These are phyloP conservation scores for Cercophora sp. DNA, from an alignment of 495 filamentous ascomycete genomes.

Conservation along the genomic window DNA sequence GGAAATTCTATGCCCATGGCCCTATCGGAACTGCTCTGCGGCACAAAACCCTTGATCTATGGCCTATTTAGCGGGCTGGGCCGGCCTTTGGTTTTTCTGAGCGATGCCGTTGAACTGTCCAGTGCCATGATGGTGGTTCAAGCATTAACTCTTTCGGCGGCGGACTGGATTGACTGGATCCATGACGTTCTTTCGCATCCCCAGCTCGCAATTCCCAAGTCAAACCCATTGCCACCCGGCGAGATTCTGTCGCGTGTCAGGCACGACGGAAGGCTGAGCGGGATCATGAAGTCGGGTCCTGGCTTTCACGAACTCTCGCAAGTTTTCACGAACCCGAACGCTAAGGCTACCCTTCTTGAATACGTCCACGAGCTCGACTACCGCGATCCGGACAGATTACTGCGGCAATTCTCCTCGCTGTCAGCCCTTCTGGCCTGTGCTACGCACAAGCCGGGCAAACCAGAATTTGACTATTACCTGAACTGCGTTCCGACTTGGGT, in stretches of 20 bases:
- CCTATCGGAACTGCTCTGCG: slow-evolving; percentile 20
- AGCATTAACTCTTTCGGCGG: slow-evolving; percentile 22
- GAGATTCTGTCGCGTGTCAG: slow-evolving; percentile 20
- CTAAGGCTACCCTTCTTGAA: slow-evolving; percentile 20
- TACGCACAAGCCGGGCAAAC: slow-evolving; percentile 22
- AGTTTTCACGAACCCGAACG: slow-evolving; percentile 16
- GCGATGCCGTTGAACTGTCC: slow-evolving; percentile 27
- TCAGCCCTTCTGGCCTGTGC: slow-evolving; percentile 22
- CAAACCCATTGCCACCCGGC: slow-evolving; percentile 12
- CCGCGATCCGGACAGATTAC: slow-evolving; percentile 5
- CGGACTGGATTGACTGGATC: slow-evolving; percentile 22
- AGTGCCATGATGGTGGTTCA: slow-evolving; percentile 24
- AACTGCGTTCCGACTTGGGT: slow-evolving; percentile 21
- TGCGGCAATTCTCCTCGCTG: slow-evolving; percentile 22
- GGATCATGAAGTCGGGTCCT: slow-evolving; percentile 26
- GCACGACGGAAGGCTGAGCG: slow-evolving; percentile 27
- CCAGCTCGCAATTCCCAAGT: slow-evolving; percentile 5
- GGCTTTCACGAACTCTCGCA: slow-evolving; percentile 20
- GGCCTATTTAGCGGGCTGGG: slow-evolving; percentile 27
- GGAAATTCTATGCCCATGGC: slow-evolving; percentile 23
- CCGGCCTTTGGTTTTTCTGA: slow-evolving; percentile 23
- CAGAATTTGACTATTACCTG: slow-evolving; percentile 30
- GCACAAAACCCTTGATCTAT: slow-evolving; percentile 21
- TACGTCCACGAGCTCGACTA: slow-evolving; percentile 26
- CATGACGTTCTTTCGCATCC: slow-evolving; percentile 23